phyloP scores from a whole-genome alignment of 1,284 basidiomycete genomes.

The Marasmius oreades region DNA sequence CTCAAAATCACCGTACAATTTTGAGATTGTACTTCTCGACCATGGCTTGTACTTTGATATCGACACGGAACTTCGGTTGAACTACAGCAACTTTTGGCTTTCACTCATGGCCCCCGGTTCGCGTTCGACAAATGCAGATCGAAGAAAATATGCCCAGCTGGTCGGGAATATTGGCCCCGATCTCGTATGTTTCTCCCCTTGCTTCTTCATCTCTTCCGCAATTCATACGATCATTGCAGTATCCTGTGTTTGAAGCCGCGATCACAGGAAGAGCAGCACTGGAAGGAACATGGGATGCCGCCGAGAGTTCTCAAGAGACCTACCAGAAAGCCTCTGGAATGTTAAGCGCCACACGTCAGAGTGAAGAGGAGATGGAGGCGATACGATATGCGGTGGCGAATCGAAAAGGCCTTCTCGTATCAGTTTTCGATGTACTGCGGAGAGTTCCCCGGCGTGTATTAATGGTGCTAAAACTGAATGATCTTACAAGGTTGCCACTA shows the following conservation, averaged over 20 bases:
- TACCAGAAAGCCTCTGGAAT: slow-evolving; percentile 68
- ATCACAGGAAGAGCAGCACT: slow-evolving; percentile 67
- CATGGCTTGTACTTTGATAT: slow-evolving; percentile 94
- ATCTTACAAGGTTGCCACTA: slow-evolving; percentile 65
- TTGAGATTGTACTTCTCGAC: slow-evolving; percentile 90
- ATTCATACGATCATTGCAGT: slow-evolving; percentile 36
- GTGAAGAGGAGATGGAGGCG: slow-evolving; percentile 70
- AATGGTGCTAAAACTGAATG: slow-evolving; percentile 71
- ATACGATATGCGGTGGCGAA: slow-evolving; percentile 79
- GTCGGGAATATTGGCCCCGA: slow-evolving; percentile 90
- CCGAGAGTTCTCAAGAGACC: slow-evolving; percentile 28
- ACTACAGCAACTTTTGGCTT: slow-evolving; percentile 83
- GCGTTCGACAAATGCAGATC: slow-evolving; percentile 56
- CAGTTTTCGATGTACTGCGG: slow-evolving; percentile 82
- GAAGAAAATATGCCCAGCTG: slow-evolving; percentile 81
- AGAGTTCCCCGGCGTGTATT: slow-evolving; percentile 81
- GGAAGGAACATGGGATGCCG: slow-evolving; percentile 49
- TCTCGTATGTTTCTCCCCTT: slow-evolving; percentile 48
- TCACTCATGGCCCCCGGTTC: slow-evolving; percentile 77
- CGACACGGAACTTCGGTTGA: slow-evolving; percentile 70
- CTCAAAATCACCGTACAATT: slow-evolving; percentile 85
- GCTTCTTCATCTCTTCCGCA: background rate
- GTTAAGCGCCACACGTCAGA: slow-evolving; percentile 68
- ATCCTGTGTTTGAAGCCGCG: slow-evolving; percentile 86
- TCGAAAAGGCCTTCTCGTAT: slow-evolving; percentile 76